A percentile compares a stretch with the other conserved stretches of the same genome.
Conservation (phyloP, 345 rosid species). For the Aegle marmelos region DNA sequence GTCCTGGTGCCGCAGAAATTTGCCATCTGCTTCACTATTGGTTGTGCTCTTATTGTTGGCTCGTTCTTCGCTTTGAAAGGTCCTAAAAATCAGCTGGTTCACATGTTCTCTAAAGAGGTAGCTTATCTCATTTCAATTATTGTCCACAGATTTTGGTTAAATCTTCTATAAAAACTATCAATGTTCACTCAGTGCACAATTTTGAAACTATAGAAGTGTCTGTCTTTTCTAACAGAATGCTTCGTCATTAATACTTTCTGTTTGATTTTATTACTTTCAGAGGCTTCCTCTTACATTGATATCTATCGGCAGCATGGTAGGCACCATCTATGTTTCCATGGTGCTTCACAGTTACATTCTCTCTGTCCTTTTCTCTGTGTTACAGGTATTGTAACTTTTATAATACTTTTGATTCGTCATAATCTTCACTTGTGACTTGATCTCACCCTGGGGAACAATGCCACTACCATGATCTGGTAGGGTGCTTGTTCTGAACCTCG, state of each 20-base stretch:
- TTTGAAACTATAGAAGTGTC: neutral
- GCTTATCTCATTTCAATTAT: neutral
- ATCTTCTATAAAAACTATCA: neutral
- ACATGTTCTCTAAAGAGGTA: constrained; percentile 69
- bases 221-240: neutral
- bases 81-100: constrained; percentile 53
- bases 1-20: constrained; percentile 75
- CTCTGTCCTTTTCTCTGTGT: constrained; percentile 58
- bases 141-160: neutral
- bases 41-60: constrained; percentile 51
- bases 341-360: constrained; percentile 69
- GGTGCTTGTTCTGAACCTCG: neutral
- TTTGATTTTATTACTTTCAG: constrained; percentile 28
- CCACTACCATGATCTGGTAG: neutral
- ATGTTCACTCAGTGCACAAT: neutral
- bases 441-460: neutral
- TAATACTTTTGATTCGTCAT: neutral
- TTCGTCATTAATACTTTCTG: neutral
- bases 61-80: constrained; percentile 72
- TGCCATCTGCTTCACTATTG: constrained; percentile 64
- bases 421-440: neutral
- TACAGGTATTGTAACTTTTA: constrained; percentile 47
- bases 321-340: constrained; percentile 67
- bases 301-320: constrained; percentile 55
- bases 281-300: constrained; percentile 62